Conservation (phyloP, 169 alveolate genomes). For the Theileria annulata region DNA sequence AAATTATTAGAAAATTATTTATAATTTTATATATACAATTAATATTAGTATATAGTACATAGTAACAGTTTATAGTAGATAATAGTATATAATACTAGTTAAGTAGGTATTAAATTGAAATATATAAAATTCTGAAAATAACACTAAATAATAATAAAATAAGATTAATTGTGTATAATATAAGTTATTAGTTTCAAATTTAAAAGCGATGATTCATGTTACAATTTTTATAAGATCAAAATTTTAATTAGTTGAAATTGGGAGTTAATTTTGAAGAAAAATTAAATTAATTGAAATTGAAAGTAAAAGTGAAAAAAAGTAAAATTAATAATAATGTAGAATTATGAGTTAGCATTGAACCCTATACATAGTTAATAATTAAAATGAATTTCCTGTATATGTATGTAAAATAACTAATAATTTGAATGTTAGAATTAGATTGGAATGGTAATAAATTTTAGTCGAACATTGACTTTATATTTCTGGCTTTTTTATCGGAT, state of each 20-base stretch:
- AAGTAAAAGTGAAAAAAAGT: neutral
- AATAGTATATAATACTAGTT: neutral
- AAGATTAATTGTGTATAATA: too few relatives aligned
- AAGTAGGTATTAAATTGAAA: neutral
- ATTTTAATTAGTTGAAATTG: too few relatives aligned
- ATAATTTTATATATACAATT: neutral
- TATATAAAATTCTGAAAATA: neutral
- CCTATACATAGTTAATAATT: neutral
- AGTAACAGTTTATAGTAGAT: neutral
- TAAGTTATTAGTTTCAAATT: too few relatives aligned
- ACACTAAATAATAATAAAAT: too few relatives aligned
- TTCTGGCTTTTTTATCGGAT: neutral
- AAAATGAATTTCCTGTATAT: neutral
- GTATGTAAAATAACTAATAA: neutral
- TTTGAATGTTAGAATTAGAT: neutral
- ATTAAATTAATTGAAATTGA: too few relatives aligned
- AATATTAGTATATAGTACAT: neutral
- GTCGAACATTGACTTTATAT: neutral
- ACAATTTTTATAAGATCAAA: too few relatives aligned
- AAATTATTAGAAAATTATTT: too few relatives aligned
- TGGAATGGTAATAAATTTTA: constrained; percentile 10
- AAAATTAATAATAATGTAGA: too few relatives aligned
- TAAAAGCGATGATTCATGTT: too few relatives aligned
- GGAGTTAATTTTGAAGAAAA: too few relatives aligned
- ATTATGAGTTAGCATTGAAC: neutral